phyloP scores from a whole-genome alignment of 495 filamentous ascomycete species.

The Aspergillus wentii region DNA sequence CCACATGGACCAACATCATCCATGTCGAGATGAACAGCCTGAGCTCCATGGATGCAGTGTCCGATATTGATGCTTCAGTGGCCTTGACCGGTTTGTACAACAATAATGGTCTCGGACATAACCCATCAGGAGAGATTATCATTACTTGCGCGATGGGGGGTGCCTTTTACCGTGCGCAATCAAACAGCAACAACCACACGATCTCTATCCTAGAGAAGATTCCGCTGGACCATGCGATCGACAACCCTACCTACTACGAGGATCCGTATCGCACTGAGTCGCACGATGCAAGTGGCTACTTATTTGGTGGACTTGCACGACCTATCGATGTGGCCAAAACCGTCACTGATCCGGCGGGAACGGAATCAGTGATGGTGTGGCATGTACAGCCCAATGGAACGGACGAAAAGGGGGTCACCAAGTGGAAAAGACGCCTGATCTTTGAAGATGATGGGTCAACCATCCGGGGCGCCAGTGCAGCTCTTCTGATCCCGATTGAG shows the following conservation, averaged over 20 bases:
- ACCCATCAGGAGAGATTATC: conserved; percentile 35
- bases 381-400: conserved; percentile 25
- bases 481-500: conserved; percentile 50
- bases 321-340: conserved; percentile 27
- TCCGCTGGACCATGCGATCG: conserved; percentile 38
- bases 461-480: conserved; percentile 47
- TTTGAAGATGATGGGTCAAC: conserved; percentile 55
- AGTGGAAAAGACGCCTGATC: conserved; percentile 42
- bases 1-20: conserved; percentile 34
- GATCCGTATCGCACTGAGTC: conserved; percentile 33
- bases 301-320: conserved; percentile 45
- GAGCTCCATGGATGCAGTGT: conserved; percentile 6
- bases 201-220: conserved; percentile 39
- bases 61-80: conserved; percentile 39
- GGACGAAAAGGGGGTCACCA: conserved; percentile 3
- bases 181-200: conserved; percentile 17
- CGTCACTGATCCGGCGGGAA: conserved; percentile 28
- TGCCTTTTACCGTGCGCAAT: conserved; percentile 23
- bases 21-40: conserved; percentile 25
- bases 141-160: conserved; percentile 36
- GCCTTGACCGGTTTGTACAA: conserved; percentile 41
- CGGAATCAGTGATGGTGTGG: conserved; percentile 45
- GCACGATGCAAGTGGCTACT: conserved; percentile 51
- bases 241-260: conserved; percentile 53
- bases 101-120: conserved; percentile 55